A percentile compares a stretch with the other conserved stretches of the same genome.
Conservation (phyloP, 2,329 filamentous ascomycete species). For the Rhinocladiella similis region DNA sequence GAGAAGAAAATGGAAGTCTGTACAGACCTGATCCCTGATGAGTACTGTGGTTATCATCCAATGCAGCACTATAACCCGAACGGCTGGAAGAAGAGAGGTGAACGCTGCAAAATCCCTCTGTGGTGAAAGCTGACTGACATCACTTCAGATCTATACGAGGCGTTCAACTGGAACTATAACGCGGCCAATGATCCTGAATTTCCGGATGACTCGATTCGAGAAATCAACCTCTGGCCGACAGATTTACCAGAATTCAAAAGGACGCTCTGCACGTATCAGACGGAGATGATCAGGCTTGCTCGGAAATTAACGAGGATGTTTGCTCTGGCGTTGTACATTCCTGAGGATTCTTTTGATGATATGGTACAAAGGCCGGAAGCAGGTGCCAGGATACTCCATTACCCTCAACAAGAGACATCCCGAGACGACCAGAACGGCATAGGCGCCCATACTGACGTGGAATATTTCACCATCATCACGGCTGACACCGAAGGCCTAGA, state of each 20-base stretch:
- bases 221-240: conserved; percentile 12
- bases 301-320: conserved; percentile 32
- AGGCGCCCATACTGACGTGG: conserved; percentile 51
- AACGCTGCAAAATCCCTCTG: neutral
- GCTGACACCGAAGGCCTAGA: conserved; percentile 47
- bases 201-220: conserved; percentile 2
- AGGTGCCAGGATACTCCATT: conserved; percentile 42
- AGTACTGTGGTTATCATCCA: conserved; percentile 14
- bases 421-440: conserved; percentile 41
- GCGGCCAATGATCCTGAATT: conserved; percentile 8
- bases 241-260: conserved; percentile 23
- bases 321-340: conserved; percentile 43
- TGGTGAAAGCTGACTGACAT: neutral
- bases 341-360: conserved; percentile 43
- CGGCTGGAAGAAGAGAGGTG: conserved; percentile 8
- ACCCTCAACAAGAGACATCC: conserved; percentile 38
- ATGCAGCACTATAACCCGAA: conserved; percentile 12
- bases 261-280: conserved; percentile 9
- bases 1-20: conserved; percentile 51
- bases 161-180: conserved; percentile 14
- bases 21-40: conserved; percentile 28
- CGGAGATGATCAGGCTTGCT: conserved; percentile 9
- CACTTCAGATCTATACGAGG: conserved; percentile 10
- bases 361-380: conserved; percentile 36
- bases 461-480: conserved; percentile 51